A percentile compares a stretch with the other conserved stretches of the same genome.
Evolutionary conservation across 441 rosid species (phyloP).

Genomic region (Adansonia rubrostipa): DNA sequence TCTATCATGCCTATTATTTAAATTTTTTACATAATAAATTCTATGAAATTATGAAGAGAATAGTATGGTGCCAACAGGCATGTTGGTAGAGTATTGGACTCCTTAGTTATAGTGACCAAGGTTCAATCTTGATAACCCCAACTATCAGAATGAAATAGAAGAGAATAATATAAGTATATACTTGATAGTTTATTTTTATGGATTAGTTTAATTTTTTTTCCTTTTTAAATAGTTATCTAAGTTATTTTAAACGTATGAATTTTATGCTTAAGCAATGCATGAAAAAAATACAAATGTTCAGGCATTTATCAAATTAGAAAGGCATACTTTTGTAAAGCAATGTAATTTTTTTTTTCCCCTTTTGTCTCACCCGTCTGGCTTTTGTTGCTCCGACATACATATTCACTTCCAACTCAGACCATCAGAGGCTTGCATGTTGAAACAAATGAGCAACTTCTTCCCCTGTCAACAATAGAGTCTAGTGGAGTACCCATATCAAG

Average conservation of each 20-base stretch:
- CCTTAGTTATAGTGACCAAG: neutral
- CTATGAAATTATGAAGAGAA: neutral
- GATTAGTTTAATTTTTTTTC: neutral
- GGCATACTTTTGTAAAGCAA: neutral
- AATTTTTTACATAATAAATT: neutral
- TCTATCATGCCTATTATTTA: neutral
- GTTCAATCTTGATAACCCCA: neutral
- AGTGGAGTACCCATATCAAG: neutral
- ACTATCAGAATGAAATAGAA: neutral
- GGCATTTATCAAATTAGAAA: constrained; percentile 10
- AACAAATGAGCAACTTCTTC: neutral
- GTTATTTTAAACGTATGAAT: neutral
- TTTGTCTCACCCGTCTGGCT: constrained; percentile 4
- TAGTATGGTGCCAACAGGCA: neutral
- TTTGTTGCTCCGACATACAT: neutral
- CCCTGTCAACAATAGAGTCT: neutral
- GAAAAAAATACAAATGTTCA: neutral
- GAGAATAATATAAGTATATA: neutral
- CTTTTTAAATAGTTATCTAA: neutral
- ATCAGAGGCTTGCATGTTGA: neutral
- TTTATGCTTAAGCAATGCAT: neutral
- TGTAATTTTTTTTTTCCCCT: neutral
- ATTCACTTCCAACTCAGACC: neutral
- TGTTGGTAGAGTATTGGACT: neutral
- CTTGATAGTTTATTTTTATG: neutral